These are phyloP conservation scores for Euphorbia schlechtendalii DNA, from an alignment of 441 rosid genomes.

Conservation along the genomic window DNA sequence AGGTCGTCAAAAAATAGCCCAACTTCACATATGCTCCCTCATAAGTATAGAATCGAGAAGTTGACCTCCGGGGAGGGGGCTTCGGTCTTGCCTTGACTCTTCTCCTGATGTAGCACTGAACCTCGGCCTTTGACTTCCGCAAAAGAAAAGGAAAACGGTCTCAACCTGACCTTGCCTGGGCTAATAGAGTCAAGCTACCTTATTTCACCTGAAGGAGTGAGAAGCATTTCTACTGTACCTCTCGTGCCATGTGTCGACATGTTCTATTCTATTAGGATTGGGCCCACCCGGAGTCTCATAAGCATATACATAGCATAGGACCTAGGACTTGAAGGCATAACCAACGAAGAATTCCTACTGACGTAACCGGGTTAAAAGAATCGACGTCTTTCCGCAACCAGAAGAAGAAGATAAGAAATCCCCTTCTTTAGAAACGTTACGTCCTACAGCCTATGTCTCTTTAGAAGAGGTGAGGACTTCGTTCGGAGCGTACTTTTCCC, in stretches of 20 bases:
- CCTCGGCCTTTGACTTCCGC: neutral
- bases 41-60: neutral
- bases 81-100: conserved; percentile 1
- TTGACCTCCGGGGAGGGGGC: conserved; percentile 3
- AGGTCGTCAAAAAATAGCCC: neutral
- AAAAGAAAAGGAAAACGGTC: neutral
- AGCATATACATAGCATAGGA: neutral
- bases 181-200: neutral
- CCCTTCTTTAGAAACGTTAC: neutral
- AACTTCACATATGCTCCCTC: conserved; percentile 1
- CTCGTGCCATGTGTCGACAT: neutral
- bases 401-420: neutral
- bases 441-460: neutral
- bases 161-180: neutral
- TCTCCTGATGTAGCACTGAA: conserved; percentile 1
- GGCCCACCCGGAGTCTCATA: neutral
- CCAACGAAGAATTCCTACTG: neutral
- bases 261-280: neutral
- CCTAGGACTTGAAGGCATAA: neutral
- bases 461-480: neutral
- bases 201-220: neutral
- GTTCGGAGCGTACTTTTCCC: neutral
- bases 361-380: neutral
- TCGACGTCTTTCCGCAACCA: neutral
- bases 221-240: conserved; percentile 1